A percentile compares a stretch with the other conserved stretches of the same genome.
Evolutionary conservation across 2,329 filamentous ascomycete species (phyloP).

Genomic region (Penicillium decumbens): DNA sequence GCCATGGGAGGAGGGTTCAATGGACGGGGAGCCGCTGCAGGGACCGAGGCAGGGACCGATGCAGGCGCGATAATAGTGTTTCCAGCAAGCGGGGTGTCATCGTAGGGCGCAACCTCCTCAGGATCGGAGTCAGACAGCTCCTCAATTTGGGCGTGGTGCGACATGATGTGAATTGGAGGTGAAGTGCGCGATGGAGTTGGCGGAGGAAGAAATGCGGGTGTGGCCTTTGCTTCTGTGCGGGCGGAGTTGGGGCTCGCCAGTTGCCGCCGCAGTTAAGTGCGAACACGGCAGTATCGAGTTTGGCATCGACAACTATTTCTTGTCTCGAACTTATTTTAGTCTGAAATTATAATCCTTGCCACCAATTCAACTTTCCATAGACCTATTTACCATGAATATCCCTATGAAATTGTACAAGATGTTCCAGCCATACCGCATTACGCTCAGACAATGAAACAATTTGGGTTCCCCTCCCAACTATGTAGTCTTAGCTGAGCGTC

Average conservation of each 20-base stretch:
- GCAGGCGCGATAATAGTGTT: constrained; percentile 39
- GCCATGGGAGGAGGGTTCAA: constrained; percentile 9
- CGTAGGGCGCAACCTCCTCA: constrained; percentile 74
- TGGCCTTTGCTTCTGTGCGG: constrained; percentile 19
- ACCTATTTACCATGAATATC: too few relatives aligned
- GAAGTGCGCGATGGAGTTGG: constrained; percentile 6
- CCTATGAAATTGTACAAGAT: too few relatives aligned
- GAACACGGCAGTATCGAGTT: not conserved
- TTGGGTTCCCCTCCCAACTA: too few relatives aligned
- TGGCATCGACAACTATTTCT: too few relatives aligned
- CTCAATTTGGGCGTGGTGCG: constrained; percentile 76
- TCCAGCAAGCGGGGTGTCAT: constrained; percentile 49
- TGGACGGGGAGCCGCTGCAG: constrained; percentile 4
- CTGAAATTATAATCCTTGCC: too few relatives aligned
- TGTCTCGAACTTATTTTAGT: not conserved
- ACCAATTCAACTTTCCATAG: too few relatives aligned
- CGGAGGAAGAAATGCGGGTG: constrained; percentile 21
- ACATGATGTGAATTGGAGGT: constrained; percentile 54
- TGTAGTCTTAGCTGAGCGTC: too few relatives aligned
- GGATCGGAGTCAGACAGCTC: constrained; percentile 91
- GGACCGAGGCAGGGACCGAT: constrained; percentile 34
- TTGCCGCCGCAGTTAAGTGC: not conserved
- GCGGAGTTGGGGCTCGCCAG: constrained; percentile 9
- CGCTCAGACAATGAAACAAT: too few relatives aligned
- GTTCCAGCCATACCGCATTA: too few relatives aligned